Base-by-base conservation (phyloP, 352 stramenopile species). In the Pythium periplocum region DNA sequence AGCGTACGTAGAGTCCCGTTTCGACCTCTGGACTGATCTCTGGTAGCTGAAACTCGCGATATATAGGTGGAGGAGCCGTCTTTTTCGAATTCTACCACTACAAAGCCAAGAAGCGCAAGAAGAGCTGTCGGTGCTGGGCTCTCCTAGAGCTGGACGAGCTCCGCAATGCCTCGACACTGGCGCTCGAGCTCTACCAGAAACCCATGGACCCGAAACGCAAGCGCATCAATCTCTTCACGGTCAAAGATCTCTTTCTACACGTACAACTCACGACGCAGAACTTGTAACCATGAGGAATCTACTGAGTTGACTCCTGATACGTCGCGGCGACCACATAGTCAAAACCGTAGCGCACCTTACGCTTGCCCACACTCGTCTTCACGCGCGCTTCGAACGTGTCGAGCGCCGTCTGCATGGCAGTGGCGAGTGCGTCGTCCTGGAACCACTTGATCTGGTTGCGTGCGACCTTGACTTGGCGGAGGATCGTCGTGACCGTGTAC, bases 401-500 rank as follows among this genome's bases (percentile, higher is more conserved):
- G 41, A 95, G 51, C 12, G 63, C 55, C 40, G 30, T 42, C 37
- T 54, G 55, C 59, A 75, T 67, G 37, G 48, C 39, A 8, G 39
- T 17, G 3, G 67, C 60, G 6, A 75, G 38, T 4, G 53, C 55
- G 33, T 64, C 64, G 36, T 71, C 69, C n/a, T 69, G 63, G 59
- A 93, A 90, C 31, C 78, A 77, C 52, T 66, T 59, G 38, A 95
- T 68, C 42, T 94, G 92, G 32, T 58, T 73, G 35, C 83, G 64
- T 4, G 57, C 86, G n/a, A 96, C 86, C 57, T 89, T 83, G 11
- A 96, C 74, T 64, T 96, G 86, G 43, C 83, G 73, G 36, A 83
- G 56, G 64, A 93, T 92, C 5, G 78, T 90, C 5, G 57, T 52
- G 47, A 81, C 61, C 44, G 69, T 67, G 67, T 93, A 96, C 17